Evolutionary conservation across 2,329 filamentous ascomycete species (phyloP).

Genomic region (Anthostomella pinea): DNA sequence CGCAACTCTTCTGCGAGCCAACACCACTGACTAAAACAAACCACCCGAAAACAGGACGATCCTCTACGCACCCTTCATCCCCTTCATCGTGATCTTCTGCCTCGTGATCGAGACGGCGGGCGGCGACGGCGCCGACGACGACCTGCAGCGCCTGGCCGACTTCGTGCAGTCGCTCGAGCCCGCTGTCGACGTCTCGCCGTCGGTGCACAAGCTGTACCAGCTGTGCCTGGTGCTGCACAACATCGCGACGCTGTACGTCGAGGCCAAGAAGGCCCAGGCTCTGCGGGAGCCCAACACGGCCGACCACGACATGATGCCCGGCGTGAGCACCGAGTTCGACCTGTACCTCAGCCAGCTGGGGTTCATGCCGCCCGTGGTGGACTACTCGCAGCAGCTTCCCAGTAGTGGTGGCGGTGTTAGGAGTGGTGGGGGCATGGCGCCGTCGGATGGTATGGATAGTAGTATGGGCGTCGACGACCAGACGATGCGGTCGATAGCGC

Average conservation of each 20-base stretch:
- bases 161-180: slow-evolving; percentile 51
- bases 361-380: slow-evolving; percentile 30
- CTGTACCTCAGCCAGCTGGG: slow-evolving; percentile 33
- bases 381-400: no score
- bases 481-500: slow-evolving; percentile 17
- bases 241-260: slow-evolving; percentile 57
- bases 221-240: slow-evolving; percentile 58
- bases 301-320: slow-evolving; percentile 22
- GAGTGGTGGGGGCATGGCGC: slow-evolving; percentile 2
- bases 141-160: slow-evolving; percentile 45
- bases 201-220: slow-evolving; percentile 52
- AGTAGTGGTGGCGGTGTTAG: slow-evolving; percentile 1
- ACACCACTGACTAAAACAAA: slow-evolving; percentile 10
- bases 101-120: slow-evolving; percentile 46
- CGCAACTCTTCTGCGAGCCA: neutral
- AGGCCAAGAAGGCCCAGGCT: slow-evolving; percentile 49
- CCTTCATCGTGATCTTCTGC: slow-evolving; percentile 53
- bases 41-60: slow-evolving; percentile 35
- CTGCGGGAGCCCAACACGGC: slow-evolving; percentile 3
- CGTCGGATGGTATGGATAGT: slow-evolving; percentile 6
- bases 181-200: slow-evolving; percentile 43
- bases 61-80: slow-evolving; percentile 50
- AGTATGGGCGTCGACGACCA: slow-evolving; percentile 11
- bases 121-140: slow-evolving; percentile 37
- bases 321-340: slow-evolving; percentile 31